A percentile compares a stretch with the other conserved stretches of the same genome.
phyloP scores from a whole-genome alignment of 805 yeast genomes.

The Candida gorgasii region DNA sequence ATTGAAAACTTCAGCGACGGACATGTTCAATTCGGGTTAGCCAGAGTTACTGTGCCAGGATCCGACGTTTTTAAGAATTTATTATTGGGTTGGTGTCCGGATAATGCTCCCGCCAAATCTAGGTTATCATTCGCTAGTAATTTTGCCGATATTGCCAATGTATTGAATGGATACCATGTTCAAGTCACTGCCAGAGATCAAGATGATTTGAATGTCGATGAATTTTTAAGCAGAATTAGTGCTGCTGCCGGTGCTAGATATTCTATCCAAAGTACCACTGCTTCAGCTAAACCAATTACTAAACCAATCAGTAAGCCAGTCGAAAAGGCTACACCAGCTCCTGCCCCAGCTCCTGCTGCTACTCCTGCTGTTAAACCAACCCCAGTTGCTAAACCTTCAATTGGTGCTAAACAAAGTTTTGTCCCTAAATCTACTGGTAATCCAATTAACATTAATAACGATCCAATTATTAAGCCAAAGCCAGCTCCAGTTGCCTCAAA shows the following conservation, averaged over 20 bases:
- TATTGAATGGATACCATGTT: constrained; percentile 84
- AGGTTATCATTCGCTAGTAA: constrained; percentile 76
- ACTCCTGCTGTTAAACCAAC: constrained; percentile 26
- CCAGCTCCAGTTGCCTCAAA: constrained; percentile 21
- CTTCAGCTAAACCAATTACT: constrained; percentile 27
- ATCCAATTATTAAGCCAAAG: constrained; percentile 14
- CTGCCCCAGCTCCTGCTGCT: constrained; percentile 23
- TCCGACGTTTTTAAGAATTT: constrained; percentile 84
- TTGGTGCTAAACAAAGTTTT: constrained; percentile 22
- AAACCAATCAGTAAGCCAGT: constrained; percentile 25
- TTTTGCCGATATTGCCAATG: constrained; percentile 71
- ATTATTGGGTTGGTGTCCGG: constrained; percentile 96
- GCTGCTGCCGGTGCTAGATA: constrained; percentile 97
- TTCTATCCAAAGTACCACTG: constrained; percentile 21
- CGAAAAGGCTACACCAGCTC: constrained; percentile 26
- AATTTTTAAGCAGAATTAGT: constrained; percentile 71
- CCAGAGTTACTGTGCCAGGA: constrained; percentile 87
- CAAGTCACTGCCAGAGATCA: constrained; percentile 95
- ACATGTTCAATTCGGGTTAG: constrained; percentile 85
- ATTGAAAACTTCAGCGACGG: constrained; percentile 83
- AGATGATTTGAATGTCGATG: constrained; percentile 83
- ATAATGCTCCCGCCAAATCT: constrained; percentile 80
- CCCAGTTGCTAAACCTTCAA: constrained; percentile 7
- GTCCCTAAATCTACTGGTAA: constrained; percentile 41
- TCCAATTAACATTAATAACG: constrained; percentile 31